These are phyloP conservation scores for Cercophora newfieldiana DNA, from an alignment of 495 filamentous ascomycete genomes.

Conservation along the genomic window DNA sequence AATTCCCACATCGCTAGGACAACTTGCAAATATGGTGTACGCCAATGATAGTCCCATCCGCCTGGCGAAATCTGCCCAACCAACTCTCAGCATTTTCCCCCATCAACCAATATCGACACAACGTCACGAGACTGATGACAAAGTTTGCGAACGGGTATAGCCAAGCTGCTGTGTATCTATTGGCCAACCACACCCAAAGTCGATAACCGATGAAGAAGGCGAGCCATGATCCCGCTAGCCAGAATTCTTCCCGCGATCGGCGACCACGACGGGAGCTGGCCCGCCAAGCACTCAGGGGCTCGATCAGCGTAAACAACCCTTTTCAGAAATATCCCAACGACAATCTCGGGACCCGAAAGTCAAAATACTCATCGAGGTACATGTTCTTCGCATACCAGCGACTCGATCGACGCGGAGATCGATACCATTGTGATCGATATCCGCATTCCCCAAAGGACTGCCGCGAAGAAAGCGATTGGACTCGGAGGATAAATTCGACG, in stretches of 20 bases:
- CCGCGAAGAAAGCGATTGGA: not conserved
- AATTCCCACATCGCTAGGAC: too few relatives aligned
- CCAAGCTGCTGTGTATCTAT: not conserved
- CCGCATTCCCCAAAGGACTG: not conserved
- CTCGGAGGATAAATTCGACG: not conserved
- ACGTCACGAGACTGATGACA: too few relatives aligned
- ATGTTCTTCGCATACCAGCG: not conserved
- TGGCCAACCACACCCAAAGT: not conserved
- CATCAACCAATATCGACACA: too few relatives aligned
- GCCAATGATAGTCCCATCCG: too few relatives aligned
- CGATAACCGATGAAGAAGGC: not conserved
- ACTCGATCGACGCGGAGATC: not conserved
- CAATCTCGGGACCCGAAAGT: not conserved
- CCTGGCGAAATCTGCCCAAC: too few relatives aligned
- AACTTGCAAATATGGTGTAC: too few relatives aligned
- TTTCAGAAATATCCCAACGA: not conserved
- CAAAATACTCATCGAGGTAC: not conserved
- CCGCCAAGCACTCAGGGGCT: not conserved
- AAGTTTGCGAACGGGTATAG: too few relatives aligned
- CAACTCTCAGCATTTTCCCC: too few relatives aligned
- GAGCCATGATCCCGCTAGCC: constrained; percentile 3
- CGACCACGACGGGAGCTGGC: not conserved
- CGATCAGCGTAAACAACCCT: not conserved
- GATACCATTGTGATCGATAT: not conserved
- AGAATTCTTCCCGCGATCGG: not conserved